phyloP scores from a whole-genome alignment of 768 basidiomycete genomes.

The Lentinula aciculospora region DNA sequence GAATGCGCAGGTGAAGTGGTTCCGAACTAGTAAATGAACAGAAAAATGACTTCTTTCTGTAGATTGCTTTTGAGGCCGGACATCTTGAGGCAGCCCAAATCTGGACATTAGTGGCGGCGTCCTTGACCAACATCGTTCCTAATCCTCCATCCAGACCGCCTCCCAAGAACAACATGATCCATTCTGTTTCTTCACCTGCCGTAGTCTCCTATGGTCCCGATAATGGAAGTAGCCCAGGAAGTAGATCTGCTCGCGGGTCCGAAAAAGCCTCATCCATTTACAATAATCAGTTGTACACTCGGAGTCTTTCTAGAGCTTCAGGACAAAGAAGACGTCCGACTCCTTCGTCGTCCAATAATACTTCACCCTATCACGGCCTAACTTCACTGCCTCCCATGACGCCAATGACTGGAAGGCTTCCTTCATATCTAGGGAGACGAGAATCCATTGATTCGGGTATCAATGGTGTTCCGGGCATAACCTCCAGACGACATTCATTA shows the following conservation, averaged over 20 bases:
- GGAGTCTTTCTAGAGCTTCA: conserved; percentile 31
- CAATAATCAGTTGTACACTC: conserved; percentile 14
- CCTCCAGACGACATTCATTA: conserved; percentile 29
- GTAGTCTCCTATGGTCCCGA: conserved; percentile 24
- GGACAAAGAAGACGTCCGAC: conserved; percentile 34
- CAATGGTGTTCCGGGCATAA: conserved; percentile 8
- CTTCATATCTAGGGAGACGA: conserved; percentile 34
- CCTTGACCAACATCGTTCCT: conserved; percentile 46
- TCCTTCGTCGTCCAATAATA: conserved; percentile 51
- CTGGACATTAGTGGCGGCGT: conserved; percentile 61
- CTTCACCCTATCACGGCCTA: conserved; percentile 46
- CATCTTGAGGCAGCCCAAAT: conserved; percentile 52
- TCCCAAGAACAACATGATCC: conserved; percentile 22
- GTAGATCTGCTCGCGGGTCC: conserved; percentile 11
- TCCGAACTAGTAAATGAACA: background rate
- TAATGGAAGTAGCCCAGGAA: conserved; percentile 22
- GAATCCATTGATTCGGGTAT: conserved; percentile 26
- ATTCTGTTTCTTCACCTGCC: conserved; percentile 38
- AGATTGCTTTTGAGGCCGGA: conserved; percentile 59
- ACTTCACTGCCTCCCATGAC: conserved; percentile 40
- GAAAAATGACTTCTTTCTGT: conserved; percentile 12
- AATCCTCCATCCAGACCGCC: conserved; percentile 16
- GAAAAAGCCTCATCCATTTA: conserved; percentile 13
- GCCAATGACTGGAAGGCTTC: conserved; percentile 18
- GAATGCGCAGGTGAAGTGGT: conserved; percentile 50